A percentile compares a stretch with the other conserved stretches of the same genome.
Conservation (phyloP, 805 yeast genomes). For the Candida taoyuanica region DNA sequence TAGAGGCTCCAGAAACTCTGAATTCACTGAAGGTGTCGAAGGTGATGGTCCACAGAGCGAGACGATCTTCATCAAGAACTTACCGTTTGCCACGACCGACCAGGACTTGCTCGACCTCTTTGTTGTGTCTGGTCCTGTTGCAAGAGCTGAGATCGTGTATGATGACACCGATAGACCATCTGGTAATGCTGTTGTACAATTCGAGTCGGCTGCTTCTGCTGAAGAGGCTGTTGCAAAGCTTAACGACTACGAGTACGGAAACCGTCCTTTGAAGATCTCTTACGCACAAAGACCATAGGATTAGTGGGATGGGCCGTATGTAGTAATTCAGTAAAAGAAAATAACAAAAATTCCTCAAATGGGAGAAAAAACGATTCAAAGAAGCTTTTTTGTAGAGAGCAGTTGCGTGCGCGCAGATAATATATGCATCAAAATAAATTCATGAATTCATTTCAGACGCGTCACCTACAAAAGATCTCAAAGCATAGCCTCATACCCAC, state of each 20-base stretch:
- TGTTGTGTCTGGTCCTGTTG: slow-evolving; percentile 75
- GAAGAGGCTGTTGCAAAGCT: slow-evolving; percentile 70
- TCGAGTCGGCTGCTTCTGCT: slow-evolving; percentile 62
- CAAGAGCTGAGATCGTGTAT: slow-evolving; percentile 69
- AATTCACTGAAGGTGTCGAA: slow-evolving; percentile 61
- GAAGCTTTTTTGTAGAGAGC: too few species aligned
- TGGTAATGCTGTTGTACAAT: slow-evolving; percentile 84
- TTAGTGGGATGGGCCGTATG: too few species aligned
- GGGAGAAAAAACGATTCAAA: too few species aligned
- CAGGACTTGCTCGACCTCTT: slow-evolving; percentile 82
- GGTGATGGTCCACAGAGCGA: slow-evolving; percentile 59
- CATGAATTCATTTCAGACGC: too few species aligned
- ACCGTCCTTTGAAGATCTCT: slow-evolving; percentile 62
- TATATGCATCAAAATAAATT: too few species aligned
- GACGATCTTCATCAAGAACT: slow-evolving; percentile 64
- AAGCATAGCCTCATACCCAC: too few species aligned
- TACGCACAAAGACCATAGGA: slow-evolving; percentile 47
- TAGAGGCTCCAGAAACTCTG: slow-evolving; percentile 28
- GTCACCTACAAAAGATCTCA: too few species aligned
- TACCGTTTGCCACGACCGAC: slow-evolving; percentile 87
- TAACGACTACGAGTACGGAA: slow-evolving; percentile 80
- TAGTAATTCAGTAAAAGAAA: too few species aligned
- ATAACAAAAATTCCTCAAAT: too few species aligned
- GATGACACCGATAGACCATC: slow-evolving; percentile 60
- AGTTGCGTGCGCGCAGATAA: too few species aligned